Percentiles rank a stretch among this genome's conserved stretches.
phyloP scores from a whole-genome alignment of 345 rosid species.

The Dipteronia sinensis region DNA sequence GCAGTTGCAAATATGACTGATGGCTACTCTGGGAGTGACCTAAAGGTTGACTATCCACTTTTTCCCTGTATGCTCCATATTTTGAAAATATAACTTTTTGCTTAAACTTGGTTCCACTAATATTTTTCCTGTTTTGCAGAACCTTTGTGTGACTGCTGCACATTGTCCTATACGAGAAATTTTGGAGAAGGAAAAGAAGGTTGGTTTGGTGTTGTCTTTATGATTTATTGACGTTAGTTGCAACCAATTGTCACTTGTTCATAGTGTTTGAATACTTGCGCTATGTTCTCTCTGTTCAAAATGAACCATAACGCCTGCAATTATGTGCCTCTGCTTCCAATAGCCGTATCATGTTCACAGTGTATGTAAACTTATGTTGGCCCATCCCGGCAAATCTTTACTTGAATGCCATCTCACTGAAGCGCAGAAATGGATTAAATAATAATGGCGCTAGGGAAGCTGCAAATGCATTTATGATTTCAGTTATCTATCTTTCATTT shows the following conservation, averaged over 20 bases:
- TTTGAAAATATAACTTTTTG: slow-evolving; percentile 6
- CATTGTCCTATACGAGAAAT: slow-evolving; percentile 96
- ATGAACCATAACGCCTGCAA: neutral
- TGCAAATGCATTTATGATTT: too few relatives aligned
- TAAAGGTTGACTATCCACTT: slow-evolving; percentile 58
- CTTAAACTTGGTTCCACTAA: neutral
- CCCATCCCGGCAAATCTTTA: neutral
- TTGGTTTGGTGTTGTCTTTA: slow-evolving; percentile 31
- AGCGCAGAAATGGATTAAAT: too few relatives aligned
- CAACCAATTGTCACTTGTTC: slow-evolving; percentile 6
- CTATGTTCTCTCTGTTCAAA: neutral
- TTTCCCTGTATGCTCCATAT: neutral
- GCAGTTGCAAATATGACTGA: slow-evolving; percentile 88
- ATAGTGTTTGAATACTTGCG: neutral
- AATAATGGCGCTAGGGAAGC: too few relatives aligned
- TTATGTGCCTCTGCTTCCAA: neutral
- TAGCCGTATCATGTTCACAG: neutral
- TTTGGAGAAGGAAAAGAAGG: slow-evolving; percentile 93
- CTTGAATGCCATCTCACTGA: too few relatives aligned
- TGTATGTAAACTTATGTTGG: neutral
- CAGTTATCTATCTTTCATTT: neutral
- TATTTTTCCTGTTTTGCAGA: slow-evolving; percentile 42
- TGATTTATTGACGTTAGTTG: neutral
- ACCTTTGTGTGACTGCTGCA: slow-evolving; percentile 92
- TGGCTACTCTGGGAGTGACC: slow-evolving; percentile 97